phyloP scores from a whole-genome alignment of 2,329 filamentous ascomycete species.

The Penicillium hesseltinei region DNA sequence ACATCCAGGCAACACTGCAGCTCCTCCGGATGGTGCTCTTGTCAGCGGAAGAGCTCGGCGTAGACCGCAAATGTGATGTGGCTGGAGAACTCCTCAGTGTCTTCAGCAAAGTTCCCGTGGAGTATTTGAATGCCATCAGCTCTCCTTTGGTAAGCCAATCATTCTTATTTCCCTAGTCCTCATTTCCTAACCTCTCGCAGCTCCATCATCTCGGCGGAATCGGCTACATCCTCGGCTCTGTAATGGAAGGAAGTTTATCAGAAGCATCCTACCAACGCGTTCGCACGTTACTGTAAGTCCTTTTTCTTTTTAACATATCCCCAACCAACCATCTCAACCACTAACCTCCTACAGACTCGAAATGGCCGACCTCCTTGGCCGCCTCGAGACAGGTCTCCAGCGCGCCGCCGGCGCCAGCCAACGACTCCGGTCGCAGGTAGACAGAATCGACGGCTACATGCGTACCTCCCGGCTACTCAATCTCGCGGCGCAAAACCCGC shows the following conservation, averaged over 20 bases:
- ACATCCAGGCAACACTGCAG: conserved; percentile 50
- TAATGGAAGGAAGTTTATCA: conserved; percentile 47
- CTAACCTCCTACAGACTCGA: conserved; percentile 25
- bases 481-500: conserved; percentile 5
- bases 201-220: conserved; percentile 52
- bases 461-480: conserved; percentile 22
- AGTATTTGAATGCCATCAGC: conserved; percentile 50
- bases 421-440: conserved; percentile 43
- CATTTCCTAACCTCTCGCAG: conserved; percentile 3
- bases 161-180: background rate
- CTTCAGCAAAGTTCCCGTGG: conserved; percentile 45
- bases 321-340: background rate
- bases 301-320: background rate
- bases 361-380: conserved; percentile 48
- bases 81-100: conserved; percentile 46
- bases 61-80: conserved; percentile 48
- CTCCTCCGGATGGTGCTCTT: conserved; percentile 51
- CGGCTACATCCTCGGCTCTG: conserved; percentile 50
- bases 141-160: conserved; percentile 40
- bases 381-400: conserved; percentile 44
- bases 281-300: conserved; percentile 39
- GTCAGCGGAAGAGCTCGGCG: conserved; percentile 34
- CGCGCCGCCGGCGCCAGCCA: conserved; percentile 41
- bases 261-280: conserved; percentile 45
- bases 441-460: conserved; percentile 48